A percentile compares a stretch with the other conserved stretches of the same genome.
These are phyloP conservation scores for Aspergillus diversus DNA, from an alignment of 495 filamentous ascomycete species.

Conservation along the genomic window DNA sequence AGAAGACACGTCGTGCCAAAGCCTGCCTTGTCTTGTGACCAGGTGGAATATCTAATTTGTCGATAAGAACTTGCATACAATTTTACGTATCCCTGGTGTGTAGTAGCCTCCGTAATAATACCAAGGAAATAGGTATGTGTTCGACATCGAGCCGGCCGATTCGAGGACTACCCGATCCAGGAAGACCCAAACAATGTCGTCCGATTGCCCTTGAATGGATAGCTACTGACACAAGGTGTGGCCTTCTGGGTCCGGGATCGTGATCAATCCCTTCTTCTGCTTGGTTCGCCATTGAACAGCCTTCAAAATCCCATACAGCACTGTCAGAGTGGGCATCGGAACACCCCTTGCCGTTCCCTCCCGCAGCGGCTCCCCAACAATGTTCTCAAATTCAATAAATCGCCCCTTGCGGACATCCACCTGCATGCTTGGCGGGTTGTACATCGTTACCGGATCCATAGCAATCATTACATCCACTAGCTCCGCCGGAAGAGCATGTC, in stretches of 20 bases:
- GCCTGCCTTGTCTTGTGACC: too few species aligned
- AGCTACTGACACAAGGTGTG: constrained; percentile 18
- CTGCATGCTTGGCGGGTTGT: constrained; percentile 52
- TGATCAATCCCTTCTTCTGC: constrained; percentile 19
- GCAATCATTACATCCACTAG: constrained; percentile 32
- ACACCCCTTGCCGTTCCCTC: constrained; percentile 35
- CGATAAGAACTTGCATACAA: too few species aligned
- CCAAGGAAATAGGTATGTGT: too few species aligned
- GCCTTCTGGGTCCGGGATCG: constrained; percentile 17
- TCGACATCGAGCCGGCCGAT: too few species aligned
- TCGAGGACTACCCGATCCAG: too few species aligned
- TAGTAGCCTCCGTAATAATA: too few species aligned
- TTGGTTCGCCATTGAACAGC: constrained; percentile 23
- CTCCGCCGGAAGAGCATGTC: constrained; percentile 24
- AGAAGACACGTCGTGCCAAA: too few species aligned
- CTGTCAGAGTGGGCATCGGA: constrained; percentile 16
- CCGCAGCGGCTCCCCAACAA: constrained; percentile 54
- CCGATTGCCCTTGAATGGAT: not conserved
- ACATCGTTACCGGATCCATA: constrained; percentile 37
- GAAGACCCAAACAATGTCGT: too few species aligned
- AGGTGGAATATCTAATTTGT: too few species aligned
- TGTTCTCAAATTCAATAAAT: constrained; percentile 57
- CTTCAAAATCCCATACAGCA: constrained; percentile 19
- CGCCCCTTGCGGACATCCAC: constrained; percentile 53
- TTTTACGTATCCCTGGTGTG: too few species aligned